Conservation (phyloP, 352 stramenopile species). For the Globisporangium alternatum region DNA sequence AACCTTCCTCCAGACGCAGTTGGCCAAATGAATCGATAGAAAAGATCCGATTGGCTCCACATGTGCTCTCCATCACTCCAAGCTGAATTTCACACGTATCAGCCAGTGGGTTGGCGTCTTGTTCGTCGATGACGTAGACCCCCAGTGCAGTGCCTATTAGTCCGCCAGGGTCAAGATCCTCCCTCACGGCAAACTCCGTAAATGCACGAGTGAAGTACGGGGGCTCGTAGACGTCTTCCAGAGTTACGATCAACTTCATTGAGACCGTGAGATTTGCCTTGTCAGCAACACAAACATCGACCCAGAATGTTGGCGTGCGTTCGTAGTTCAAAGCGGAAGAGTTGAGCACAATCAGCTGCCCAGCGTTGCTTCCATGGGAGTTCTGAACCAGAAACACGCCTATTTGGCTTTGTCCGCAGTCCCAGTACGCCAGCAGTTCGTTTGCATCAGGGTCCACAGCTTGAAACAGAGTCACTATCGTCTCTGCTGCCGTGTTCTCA, state of each 20-base stretch:
- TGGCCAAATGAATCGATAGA: constrained; percentile 4
- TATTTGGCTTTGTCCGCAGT: constrained; percentile 40
- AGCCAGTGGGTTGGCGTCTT: constrained; percentile 10
- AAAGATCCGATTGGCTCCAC: not conserved
- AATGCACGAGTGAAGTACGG: constrained; percentile 31
- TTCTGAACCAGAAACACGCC: constrained; percentile 31
- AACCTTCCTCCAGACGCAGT: not conserved
- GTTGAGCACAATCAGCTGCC: constrained; percentile 35
- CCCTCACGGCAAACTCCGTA: constrained; percentile 26
- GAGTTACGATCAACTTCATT: constrained; percentile 23
- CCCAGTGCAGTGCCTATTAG: constrained; percentile 6
- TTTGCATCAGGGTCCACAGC: constrained; percentile 35
- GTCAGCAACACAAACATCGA: constrained; percentile 53
- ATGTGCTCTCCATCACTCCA: constrained; percentile 5
- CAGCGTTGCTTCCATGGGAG: constrained; percentile 4
- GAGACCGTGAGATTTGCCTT: constrained; percentile 21
- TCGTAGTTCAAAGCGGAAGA: constrained; percentile 41
- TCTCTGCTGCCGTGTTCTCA: constrained; percentile 13
- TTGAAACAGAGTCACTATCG: constrained; percentile 20
- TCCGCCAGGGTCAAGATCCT: constrained; percentile 25
- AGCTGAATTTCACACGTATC: constrained; percentile 3
- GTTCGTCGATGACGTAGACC: constrained; percentile 12
- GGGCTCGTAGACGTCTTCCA: constrained; percentile 53
- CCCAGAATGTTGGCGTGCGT: constrained; percentile 26
- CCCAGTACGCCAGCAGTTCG: constrained; percentile 36